A percentile compares a stretch with the other conserved stretches of the same genome.
phyloP scores from a whole-genome alignment of 2,329 filamentous ascomycete species.

The Diplodia intermedia region DNA sequence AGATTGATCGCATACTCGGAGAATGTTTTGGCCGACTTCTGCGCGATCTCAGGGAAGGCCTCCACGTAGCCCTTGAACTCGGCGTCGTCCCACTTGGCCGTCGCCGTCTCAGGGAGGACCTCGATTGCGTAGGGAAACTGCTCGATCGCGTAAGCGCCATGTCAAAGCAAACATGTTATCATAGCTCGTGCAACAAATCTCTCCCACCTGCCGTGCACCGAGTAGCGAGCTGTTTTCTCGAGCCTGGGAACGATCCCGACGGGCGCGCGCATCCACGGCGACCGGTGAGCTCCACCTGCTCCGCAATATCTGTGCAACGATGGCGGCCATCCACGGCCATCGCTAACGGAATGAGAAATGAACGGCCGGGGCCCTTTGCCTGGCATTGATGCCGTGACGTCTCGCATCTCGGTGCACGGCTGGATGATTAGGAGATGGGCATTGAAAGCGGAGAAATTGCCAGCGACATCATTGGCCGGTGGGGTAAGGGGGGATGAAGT shows the following conservation, averaged over 20 bases:
- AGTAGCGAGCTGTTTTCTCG: conserved; percentile 1
- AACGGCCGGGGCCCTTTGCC: not conserved
- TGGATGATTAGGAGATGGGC: conserved; percentile 1
- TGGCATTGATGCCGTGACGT: conserved; percentile 5
- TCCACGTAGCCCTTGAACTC: conserved; percentile 71
- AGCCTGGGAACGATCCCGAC: conserved; percentile 14
- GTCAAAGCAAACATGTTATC: conserved; percentile 18
- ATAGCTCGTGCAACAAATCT: conserved; percentile 3
- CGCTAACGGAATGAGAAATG: not conserved
- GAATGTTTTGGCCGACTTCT: conserved; percentile 64
- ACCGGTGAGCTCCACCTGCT: conserved; percentile 28
- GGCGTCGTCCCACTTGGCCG: conserved; percentile 70
- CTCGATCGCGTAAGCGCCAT: conserved; percentile 10
- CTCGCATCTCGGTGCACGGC: conserved; percentile 20
- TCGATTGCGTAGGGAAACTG: conserved; percentile 80
- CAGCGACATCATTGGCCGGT: conserved; percentile 8
- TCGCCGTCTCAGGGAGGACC: conserved; percentile 68
- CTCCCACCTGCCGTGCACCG: conserved; percentile 14
- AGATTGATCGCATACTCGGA: conserved; percentile 73
- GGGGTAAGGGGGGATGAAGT: conserved; percentile 1
- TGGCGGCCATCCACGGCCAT: conserved; percentile 1
- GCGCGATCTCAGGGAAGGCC: conserved; percentile 72
- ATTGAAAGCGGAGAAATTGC: not conserved
- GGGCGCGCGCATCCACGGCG: conserved; percentile 11
- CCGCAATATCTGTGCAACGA: conserved; percentile 25